Evolutionary conservation across 306 rosid genomes (phyloP), one percentile per base, ranked within the genome.

Genomic region (Trichosanthes truncata): DNA sequence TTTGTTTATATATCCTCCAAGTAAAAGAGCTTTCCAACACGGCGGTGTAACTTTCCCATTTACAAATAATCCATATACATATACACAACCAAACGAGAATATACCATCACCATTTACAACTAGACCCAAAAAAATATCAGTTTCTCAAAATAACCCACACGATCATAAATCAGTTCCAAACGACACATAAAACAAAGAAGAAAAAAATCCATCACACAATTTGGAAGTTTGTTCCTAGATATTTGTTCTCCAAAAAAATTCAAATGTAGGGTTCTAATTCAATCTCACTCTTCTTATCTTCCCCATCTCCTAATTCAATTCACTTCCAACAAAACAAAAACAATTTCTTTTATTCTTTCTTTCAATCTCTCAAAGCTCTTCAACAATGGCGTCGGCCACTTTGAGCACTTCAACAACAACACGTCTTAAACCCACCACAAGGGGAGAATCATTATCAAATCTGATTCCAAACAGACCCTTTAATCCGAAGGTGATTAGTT

Each of bases 401-500:
- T 3, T 65, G n/a, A 29, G 40, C 40, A 26, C 68, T 65, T 65
- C 72, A 3, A 17, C 61, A 21, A 18, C 60, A 8, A n/a, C 40
- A 18, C 23, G 63, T 21, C 63, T 57, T 53, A 53, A 53, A 4
- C 53, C 51, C 51, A 46, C 9, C 25, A 21, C 33, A 25, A 57
- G 63, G 7, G 7, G 33, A 57, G 63, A 57, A 1, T 29, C 68
- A 14, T 61, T 61, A 26, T 8, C 41, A 15, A 62, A 31, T 3
- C 18, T 62, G 10, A 17, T 31, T 62, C 21, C 69, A 31, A 62
- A 62, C 43, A 83, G 65, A 65, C 35, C 82, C 56, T 57, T 81
- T 76, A 77, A 82, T 15, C 83, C 63, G 15, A 57, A 23, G 9
- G 33, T 80, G 65, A 67, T 82, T 18, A 75, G 76, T 10, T 88